Evolutionary conservation across 768 basidiomycete species (phyloP), one percentile per base, ranked within the genome.

Genomic region (Rhizopogon sp.): DNA sequence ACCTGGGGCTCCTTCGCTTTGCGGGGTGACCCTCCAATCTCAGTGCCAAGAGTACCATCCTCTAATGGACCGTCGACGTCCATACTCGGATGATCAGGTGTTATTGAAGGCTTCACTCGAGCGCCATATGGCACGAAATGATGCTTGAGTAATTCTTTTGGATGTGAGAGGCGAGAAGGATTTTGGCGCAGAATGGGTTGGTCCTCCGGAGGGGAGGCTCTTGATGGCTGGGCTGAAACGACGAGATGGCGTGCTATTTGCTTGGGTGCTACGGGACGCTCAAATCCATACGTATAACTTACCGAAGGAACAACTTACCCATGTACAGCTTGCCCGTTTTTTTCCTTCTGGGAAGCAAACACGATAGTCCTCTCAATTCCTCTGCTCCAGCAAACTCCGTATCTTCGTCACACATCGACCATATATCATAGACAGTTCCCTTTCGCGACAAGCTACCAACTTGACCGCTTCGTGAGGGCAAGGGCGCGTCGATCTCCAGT

Each of bases 121-220:
- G 85, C 80, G 1, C 87, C 87, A 29, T 78, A 80, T 0, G 88
- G 87, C 59, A 81, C 64, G 66, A 86, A 90, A 1, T 71, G 64
- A 60, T 88, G 87, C 55, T 75, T 88, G 33, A 90, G 73, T 1
- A 82, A 59, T 43, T 87, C 83, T 45, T 74, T 70, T 0, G 88
- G 80, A 60, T 89, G 81, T 9, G 70, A 75, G 3, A 77, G 73
- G 17, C 88, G 77, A 2, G 82, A 76, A 6, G 83, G 79, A 56
- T 82, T 82, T 64, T 80, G 71, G 53, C 74, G 70, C 28, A 68
- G 54, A 39, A 55, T 14, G 4, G 56, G 47, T n/a, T 9, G 61
- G 50, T 43, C 53, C 50, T 49, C 62, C 50, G 62, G 56, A 4
- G 60, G 43, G 1, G 63, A 60, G n/a, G 72, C 58, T 2, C 57